phyloP scores from a whole-genome alignment of 495 filamentous ascomycete species.

The Hypoxylon fragiforme region DNA sequence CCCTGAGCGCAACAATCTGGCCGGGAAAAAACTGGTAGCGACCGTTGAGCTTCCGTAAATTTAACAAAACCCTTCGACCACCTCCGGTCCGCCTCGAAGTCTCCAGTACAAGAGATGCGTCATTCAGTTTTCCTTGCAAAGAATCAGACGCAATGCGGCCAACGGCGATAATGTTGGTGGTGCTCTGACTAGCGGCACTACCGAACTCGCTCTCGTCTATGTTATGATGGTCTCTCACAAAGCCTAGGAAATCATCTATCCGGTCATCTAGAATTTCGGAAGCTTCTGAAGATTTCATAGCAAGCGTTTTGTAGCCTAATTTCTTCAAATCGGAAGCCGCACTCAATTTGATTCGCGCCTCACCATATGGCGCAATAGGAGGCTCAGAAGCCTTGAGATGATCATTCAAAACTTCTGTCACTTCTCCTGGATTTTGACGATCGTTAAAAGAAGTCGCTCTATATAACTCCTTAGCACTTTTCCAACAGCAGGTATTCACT shows the following conservation, averaged over 20 bases:
- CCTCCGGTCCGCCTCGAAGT: conserved; percentile 83
- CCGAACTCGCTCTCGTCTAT: conserved; percentile 84
- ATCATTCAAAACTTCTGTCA: conserved; percentile 78
- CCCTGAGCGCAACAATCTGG: conserved; percentile 84
- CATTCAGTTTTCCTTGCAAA: conserved; percentile 78
- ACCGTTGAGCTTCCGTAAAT: conserved; percentile 65
- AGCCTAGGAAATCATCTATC: conserved; percentile 79
- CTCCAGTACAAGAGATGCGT: conserved; percentile 82
- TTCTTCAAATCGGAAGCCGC: conserved; percentile 86
- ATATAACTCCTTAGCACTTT: conserved; percentile 30
- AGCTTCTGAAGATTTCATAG: conserved; percentile 89
- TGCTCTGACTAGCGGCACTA: conserved; percentile 80
- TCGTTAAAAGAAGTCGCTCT: conserved; percentile 65
- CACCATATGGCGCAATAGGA: conserved; percentile 69
- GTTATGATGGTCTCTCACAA: conserved; percentile 73
- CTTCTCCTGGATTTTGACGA: conserved; percentile 75
- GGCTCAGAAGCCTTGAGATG: conserved; percentile 70
- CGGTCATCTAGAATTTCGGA: conserved; percentile 92
- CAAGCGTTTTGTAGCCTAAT: conserved; percentile 86
- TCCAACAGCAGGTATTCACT: background rate
- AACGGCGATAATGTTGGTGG: conserved; percentile 83
- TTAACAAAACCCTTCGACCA: conserved; percentile 77
- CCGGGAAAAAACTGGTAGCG: conserved; percentile 88
- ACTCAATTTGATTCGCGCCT: conserved; percentile 78
- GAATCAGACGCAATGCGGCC: conserved; percentile 89